Evolutionary conservation across 2,329 filamentous ascomycete species (phyloP), one percentile per base, ranked within the genome.

Genomic region (Ascochyta clinopodiicola): DNA sequence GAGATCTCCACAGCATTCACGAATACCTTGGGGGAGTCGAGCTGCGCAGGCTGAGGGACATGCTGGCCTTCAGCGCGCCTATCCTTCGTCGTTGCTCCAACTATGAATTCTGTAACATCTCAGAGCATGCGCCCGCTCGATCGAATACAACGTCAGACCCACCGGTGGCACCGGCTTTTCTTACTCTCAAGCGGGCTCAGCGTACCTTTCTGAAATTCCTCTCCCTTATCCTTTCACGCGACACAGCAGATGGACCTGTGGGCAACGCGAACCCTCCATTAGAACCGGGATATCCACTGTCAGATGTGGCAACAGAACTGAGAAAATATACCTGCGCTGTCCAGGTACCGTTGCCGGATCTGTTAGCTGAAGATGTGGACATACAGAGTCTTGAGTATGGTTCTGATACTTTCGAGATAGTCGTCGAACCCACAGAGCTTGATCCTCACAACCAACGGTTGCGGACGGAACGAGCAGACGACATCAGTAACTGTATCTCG

Each of bases 61-160:
- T 91, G 6, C 74, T 90, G 24, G 79, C 82, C 17, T 81, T 82
- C 13, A 85, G 82, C 60, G 81, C 79, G 21, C 77, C 81, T 2
- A 82, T 89, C 15, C 86, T 90, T 62, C 81, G 87, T 44, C 81
- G 80, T 1, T 90, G 87, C 68, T 88, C 87, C 10, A 92, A 90
- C 62, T 84, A 89, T 59, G 89, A 92, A 67, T 93, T 91, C 71
- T 91, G 87, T 78, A 92, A 92, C 63, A 78, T 90, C 15, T 87
- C 87, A 2, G 88, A 91, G 67, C 78, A 66, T 27, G 62, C 63
- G 43, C 56, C 54, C 6, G 51, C 60, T 21, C 58, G 56, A 10
- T 64, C 62, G 4, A 50, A 60, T 15, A 31, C 44, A 5, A 60
- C 65, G 3, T 57, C 51, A 12, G 61, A 70, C 24, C 59, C 68